These are phyloP conservation scores for Exsudoporus floridanus DNA, from an alignment of 1,284 basidiomycete genomes.

Conservation along the genomic window DNA sequence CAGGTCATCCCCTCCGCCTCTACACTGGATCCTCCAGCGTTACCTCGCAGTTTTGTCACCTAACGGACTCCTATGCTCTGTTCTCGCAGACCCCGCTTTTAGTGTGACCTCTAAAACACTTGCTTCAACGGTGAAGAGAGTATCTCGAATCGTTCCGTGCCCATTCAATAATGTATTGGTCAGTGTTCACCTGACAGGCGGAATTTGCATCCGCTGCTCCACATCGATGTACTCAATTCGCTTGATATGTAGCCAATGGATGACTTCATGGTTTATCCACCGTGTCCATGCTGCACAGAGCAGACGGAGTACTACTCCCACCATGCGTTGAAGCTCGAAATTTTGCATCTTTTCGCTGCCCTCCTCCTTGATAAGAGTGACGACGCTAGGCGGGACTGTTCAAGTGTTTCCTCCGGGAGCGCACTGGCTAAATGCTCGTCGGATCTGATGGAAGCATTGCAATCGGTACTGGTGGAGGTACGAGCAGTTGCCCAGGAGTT, in stretches of 20 bases:
- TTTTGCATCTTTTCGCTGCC: slow-evolving; percentile 29
- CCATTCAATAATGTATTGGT: slow-evolving; percentile 25
- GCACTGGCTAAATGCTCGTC: slow-evolving; percentile 10
- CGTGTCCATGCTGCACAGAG: slow-evolving; percentile 33
- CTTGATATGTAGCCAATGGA: slow-evolving; percentile 41
- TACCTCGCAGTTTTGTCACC: slow-evolving; percentile 27
- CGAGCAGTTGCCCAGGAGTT: slow-evolving; percentile 15
- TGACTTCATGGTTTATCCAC: slow-evolving; percentile 39
- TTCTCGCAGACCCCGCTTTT: slow-evolving; percentile 24
- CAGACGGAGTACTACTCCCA: slow-evolving; percentile 15
- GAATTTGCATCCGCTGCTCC: slow-evolving; percentile 14
- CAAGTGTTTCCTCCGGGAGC: neutral
- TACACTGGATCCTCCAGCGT: slow-evolving; percentile 39
- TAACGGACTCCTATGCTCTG: slow-evolving; percentile 13
- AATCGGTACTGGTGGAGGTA: slow-evolving; percentile 26
- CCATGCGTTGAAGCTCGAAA: slow-evolving; percentile 34
- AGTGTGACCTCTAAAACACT: slow-evolving; percentile 13
- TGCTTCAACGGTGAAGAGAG: slow-evolving; percentile 13
- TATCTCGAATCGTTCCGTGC: slow-evolving; percentile 5
- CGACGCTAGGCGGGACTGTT: neutral
- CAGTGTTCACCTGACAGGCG: slow-evolving; percentile 25
- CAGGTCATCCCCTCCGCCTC: slow-evolving; percentile 38
- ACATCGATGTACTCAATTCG: slow-evolving; percentile 32
- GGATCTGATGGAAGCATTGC: slow-evolving; percentile 24
- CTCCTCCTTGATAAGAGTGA: slow-evolving; percentile 28